Evolutionary conservation across 2,329 filamentous ascomycete species (phyloP).

Genomic region (Aspergillus glaucus): DNA sequence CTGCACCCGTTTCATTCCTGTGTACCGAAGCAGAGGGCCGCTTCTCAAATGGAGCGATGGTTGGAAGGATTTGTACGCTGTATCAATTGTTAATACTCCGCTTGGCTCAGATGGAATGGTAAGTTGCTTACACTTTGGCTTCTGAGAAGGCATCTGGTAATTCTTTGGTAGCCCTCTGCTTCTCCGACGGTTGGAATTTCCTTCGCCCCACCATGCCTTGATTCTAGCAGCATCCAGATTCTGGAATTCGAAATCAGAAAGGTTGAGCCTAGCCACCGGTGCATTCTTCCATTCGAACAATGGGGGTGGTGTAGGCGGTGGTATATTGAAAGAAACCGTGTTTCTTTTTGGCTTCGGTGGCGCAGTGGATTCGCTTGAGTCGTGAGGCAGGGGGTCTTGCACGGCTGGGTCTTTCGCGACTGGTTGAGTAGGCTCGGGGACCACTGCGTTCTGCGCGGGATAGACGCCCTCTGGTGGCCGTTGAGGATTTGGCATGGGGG

Average conservation of each 20-base stretch:
- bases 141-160: slow-evolving; percentile 28
- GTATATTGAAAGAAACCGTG: slow-evolving; percentile 42
- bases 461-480: not conserved
- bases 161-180: slow-evolving; percentile 39
- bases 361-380: slow-evolving; percentile 10
- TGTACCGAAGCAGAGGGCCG: slow-evolving; percentile 84
- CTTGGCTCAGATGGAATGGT: not conserved
- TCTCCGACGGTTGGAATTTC: slow-evolving; percentile 41
- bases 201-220: slow-evolving; percentile 72
- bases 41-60: slow-evolving; percentile 81
- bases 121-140: slow-evolving; percentile 23
- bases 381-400: not conserved
- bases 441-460: not conserved
- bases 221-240: slow-evolving; percentile 43
- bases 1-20: slow-evolving; percentile 62
- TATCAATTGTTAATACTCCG: slow-evolving; percentile 35
- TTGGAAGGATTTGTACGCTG: slow-evolving; percentile 61
- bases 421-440: not conserved
- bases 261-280: slow-evolving; percentile 55
- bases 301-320: slow-evolving; percentile 41
- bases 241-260: slow-evolving; percentile 55
- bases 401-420: not conserved
- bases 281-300: slow-evolving; percentile 63
- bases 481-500: not conserved
- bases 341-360: slow-evolving; percentile 31